These are phyloP conservation scores for Candida oleophila DNA, from an alignment of 805 yeast species.

Conservation along the genomic window DNA sequence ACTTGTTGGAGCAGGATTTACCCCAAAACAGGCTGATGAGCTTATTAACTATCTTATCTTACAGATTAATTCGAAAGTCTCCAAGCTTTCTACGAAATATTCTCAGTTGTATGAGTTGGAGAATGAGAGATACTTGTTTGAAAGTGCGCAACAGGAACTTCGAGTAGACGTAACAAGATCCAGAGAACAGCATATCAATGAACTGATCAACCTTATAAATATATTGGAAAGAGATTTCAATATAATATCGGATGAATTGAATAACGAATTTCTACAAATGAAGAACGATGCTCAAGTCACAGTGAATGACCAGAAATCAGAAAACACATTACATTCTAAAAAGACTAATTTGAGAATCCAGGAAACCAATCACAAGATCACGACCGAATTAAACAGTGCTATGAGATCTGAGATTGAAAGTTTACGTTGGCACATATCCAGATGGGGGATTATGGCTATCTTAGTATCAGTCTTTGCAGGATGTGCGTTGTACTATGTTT, in stretches of 20 bases:
- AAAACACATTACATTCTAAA: conserved; percentile 74
- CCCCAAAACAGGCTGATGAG: conserved; percentile 57
- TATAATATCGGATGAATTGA: conserved; percentile 72
- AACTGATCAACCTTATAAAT: conserved; percentile 63
- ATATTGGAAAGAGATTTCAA: conserved; percentile 71
- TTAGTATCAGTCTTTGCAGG: conserved; percentile 59
- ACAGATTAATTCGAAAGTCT: conserved; percentile 41
- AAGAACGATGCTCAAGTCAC: conserved; percentile 81
- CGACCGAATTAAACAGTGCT: conserved; percentile 77
- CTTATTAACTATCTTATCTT: conserved; percentile 49
- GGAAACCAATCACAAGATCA: conserved; percentile 80
- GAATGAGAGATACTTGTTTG: conserved; percentile 83
- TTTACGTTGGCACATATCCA: conserved; percentile 88
- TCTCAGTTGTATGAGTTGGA: conserved; percentile 68
- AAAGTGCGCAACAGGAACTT: conserved; percentile 88
- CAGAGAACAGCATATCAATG: conserved; percentile 68
- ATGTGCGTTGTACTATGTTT: conserved; percentile 52
- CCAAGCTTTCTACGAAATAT: conserved; percentile 46
- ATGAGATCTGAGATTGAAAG: conserved; percentile 84
- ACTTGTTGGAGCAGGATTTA: conserved; percentile 57
- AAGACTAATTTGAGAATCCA: conserved; percentile 68
- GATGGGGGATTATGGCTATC: conserved; percentile 82
- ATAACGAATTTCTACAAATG: conserved; percentile 53
- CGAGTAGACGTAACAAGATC: conserved; percentile 73
- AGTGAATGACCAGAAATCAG: conserved; percentile 81